phyloP scores from a whole-genome alignment of 805 yeast species.

The Sungouiella thailandica region DNA sequence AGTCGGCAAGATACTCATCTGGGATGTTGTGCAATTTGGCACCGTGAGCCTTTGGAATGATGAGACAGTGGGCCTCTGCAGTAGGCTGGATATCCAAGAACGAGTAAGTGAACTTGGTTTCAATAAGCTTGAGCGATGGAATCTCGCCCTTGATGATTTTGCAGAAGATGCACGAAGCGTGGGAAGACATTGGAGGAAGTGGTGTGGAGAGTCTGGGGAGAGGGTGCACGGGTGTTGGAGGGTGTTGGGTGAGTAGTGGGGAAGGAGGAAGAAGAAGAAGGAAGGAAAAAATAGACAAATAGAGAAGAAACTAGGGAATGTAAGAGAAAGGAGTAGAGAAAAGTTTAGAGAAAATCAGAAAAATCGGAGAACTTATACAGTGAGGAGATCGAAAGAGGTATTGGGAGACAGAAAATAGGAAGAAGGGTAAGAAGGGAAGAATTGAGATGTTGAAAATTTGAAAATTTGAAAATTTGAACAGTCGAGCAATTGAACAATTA shows the following conservation, averaged over 20 bases:
- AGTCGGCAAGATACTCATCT: conserved; percentile 81
- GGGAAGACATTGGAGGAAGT: conserved; percentile 21
- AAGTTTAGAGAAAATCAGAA: too few relatives aligned
- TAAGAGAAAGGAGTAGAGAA: too few relatives aligned
- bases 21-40: conserved; percentile 90
- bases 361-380: too few relatives aligned
- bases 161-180: conserved; percentile 82
- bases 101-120: conserved; percentile 75
- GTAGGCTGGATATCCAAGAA: conserved; percentile 94
- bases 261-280: too few relatives aligned
- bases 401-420: too few relatives aligned
- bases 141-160: conserved; percentile 94
- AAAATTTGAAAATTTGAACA: too few relatives aligned
- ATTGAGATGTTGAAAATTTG: too few relatives aligned
- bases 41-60: conserved; percentile 92
- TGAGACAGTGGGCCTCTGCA: conserved; percentile 79
- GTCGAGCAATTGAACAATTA: too few relatives aligned
- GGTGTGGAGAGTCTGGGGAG: not conserved
- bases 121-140: conserved; percentile 86
- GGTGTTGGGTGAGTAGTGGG: not conserved
- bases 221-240: not conserved
- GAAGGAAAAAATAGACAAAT: too few relatives aligned
- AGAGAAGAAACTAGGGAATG: too few relatives aligned
- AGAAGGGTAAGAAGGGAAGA: too few relatives aligned
- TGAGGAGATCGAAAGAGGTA: too few relatives aligned